Evolutionary conservation across 371 early-diverging fungal species (phyloP).

Genomic region (Sporodiniella umbellata): DNA sequence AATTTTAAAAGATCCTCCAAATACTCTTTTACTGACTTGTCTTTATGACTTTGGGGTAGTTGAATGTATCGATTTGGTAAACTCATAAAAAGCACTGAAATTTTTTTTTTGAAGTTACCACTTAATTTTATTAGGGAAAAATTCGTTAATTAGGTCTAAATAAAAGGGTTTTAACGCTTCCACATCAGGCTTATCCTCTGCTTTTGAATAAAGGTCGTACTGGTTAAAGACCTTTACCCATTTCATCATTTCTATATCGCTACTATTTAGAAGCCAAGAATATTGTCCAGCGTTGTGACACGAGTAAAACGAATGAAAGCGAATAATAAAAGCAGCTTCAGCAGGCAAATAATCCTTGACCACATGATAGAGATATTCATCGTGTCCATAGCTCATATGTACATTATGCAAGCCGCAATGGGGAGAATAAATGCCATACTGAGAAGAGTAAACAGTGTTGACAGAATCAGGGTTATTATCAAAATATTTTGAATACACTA

Average conservation of each 20-base stretch:
- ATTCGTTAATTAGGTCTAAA: conserved; percentile 46
- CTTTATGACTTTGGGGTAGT: conserved; percentile 6
- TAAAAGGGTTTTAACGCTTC: conserved; percentile 45
- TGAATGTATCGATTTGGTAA: background rate
- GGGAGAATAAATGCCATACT: conserved; percentile 51
- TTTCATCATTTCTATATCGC: conserved; percentile 47
- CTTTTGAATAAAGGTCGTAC: conserved; percentile 59
- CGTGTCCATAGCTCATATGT: conserved; percentile 57
- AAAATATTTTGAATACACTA: conserved; percentile 46
- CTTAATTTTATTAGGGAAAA: conserved; percentile 46
- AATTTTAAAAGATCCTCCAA: conserved; percentile 26
- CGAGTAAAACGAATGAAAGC: conserved; percentile 59
- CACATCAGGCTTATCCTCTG: conserved; percentile 34
- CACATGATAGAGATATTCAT: conserved; percentile 58
- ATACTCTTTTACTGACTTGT: conserved; percentile 26
- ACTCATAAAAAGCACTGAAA: background rate
- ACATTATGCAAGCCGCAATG: conserved; percentile 52
- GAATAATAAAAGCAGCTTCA: conserved; percentile 49
- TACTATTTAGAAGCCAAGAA: conserved; percentile 41
- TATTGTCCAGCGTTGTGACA: conserved; percentile 51
- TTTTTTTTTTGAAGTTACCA: conserved; percentile 30
- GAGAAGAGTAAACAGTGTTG: conserved; percentile 30
- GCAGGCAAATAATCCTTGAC: conserved; percentile 47
- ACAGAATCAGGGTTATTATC: conserved; percentile 42
- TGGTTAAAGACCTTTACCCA: conserved; percentile 55